phyloP scores from a whole-genome alignment of 306 rosid genomes.

The Fagus crenata region DNA sequence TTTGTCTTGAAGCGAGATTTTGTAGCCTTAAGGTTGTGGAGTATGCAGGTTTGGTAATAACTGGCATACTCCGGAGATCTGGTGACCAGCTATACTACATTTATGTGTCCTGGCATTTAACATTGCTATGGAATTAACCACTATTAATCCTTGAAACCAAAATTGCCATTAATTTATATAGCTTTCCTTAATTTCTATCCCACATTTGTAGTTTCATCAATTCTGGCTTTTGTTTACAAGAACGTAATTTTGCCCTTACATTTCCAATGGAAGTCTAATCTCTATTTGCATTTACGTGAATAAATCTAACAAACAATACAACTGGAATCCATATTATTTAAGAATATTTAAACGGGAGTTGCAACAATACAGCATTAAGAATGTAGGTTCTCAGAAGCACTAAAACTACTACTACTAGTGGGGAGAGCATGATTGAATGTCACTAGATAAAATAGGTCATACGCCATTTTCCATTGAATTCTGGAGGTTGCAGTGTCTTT shows the following conservation, averaged over 20 bases:
- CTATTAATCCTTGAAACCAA: background rate
- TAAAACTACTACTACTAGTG: background rate
- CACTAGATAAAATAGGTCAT: conserved; percentile 37
- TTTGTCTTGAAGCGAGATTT: background rate
- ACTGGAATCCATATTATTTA: background rate
- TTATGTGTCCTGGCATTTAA: background rate
- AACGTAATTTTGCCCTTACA: background rate
- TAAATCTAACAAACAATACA: too few relatives aligned
- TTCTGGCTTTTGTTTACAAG: background rate
- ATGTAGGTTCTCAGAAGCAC: conserved; percentile 1
- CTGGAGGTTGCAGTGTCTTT: conserved; percentile 49
- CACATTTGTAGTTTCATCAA: background rate
- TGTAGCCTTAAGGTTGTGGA: background rate
- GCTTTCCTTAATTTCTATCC: background rate
- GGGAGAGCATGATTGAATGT: conserved; percentile 28
- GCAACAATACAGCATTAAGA: background rate
- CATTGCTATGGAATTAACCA: background rate
- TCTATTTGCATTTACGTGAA: background rate
- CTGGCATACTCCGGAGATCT: too few relatives aligned
- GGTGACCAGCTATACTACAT: too few relatives aligned
- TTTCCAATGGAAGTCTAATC: background rate
- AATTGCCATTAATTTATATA: background rate
- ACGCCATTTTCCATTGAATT: conserved; percentile 38
- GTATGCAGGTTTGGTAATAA: background rate
- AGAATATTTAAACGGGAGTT: background rate